phyloP scores from a whole-genome alignment of 2,329 filamentous ascomycete species.

The Sphaerostilbella broomeana region DNA sequence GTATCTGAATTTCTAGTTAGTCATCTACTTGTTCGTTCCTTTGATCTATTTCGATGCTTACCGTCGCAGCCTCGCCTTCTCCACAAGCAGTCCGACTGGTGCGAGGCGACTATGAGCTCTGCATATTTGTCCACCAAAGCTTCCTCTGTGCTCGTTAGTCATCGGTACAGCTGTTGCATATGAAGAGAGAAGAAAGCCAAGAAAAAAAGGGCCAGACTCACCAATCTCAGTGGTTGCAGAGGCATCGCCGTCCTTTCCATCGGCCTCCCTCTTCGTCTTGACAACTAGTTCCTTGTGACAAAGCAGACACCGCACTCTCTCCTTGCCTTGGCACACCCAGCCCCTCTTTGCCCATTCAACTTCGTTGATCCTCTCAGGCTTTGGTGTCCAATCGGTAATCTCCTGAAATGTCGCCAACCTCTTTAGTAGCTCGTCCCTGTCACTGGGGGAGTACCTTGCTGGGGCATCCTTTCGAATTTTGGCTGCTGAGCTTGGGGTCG shows the following conservation, averaged over 20 bases:
- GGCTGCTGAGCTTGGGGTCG: slow-evolving; percentile 18
- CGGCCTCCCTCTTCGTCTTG: slow-evolving; percentile 58
- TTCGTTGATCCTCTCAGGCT: slow-evolving; percentile 78
- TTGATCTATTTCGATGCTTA: too few relatives aligned
- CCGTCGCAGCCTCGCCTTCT: slow-evolving; percentile 79
- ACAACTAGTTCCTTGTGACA: slow-evolving; percentile 82
- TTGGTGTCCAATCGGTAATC: slow-evolving; percentile 88
- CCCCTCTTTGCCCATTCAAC: slow-evolving; percentile 92
- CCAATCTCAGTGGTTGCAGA: slow-evolving; percentile 54
- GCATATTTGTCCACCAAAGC: slow-evolving; percentile 71
- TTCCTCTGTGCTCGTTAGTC: slow-evolving; percentile 37
- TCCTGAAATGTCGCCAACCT: slow-evolving; percentile 84
- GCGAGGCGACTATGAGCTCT: slow-evolving; percentile 65
- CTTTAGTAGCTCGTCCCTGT: slow-evolving; percentile 73
- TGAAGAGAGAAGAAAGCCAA: too few relatives aligned
- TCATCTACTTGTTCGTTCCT: too few relatives aligned
- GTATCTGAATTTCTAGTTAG: slow-evolving; percentile 36
- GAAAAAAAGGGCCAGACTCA: slow-evolving; percentile 16
- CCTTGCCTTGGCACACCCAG: slow-evolving; percentile 78
- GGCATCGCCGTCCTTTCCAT: slow-evolving; percentile 48
- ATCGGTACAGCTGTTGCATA: too few relatives aligned
- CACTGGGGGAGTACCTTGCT: slow-evolving; percentile 77
- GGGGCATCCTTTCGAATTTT: slow-evolving; percentile 21
- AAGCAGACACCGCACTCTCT: slow-evolving; percentile 77
- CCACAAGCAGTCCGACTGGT: slow-evolving; percentile 82